Percentiles rank a stretch among this genome's conserved stretches.
These are phyloP conservation scores for Trichocladium uniseriatum DNA, from an alignment of 495 filamentous ascomycete species.

Conservation along the genomic window DNA sequence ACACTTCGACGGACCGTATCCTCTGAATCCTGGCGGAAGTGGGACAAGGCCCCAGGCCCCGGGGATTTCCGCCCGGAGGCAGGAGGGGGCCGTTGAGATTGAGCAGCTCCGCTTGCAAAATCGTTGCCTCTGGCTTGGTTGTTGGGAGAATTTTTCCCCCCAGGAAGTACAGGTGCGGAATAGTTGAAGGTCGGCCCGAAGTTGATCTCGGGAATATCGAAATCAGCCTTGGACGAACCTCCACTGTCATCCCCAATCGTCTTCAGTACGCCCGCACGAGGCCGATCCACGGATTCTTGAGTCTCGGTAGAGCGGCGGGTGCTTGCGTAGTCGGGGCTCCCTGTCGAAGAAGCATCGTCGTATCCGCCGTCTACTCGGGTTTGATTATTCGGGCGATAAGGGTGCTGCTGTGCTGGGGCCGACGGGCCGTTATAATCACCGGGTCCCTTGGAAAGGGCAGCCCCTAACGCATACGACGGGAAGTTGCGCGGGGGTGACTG, in stretches of 20 bases:
- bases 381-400: conserved; percentile 27
- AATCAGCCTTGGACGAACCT: conserved; percentile 24
- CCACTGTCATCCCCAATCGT: conserved; percentile 54
- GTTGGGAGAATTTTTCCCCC: background rate
- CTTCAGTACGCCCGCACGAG: conserved; percentile 73
- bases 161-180: conserved; percentile 24
- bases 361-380: conserved; percentile 34
- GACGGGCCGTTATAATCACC: conserved; percentile 15
- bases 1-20: conserved; percentile 51
- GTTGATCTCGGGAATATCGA: conserved; percentile 66
- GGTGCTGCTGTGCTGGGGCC: conserved; percentile 9
- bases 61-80: conserved; percentile 36
- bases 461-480: background rate
- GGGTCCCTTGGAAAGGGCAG: conserved; percentile 29
- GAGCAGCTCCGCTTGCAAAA: no score
- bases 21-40: conserved; percentile 35
- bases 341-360: conserved; percentile 42
- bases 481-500: conserved; percentile 12
- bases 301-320: conserved; percentile 58
- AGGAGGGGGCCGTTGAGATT: conserved; percentile 32
- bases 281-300: conserved; percentile 51
- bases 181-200: conserved; percentile 81
- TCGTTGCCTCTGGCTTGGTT: conserved; percentile 15
- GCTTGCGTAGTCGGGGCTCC: conserved; percentile 57
- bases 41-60: conserved; percentile 28